Base-by-base conservation (phyloP, 352 stramenopile genomes). In the Phytophthora colocasiae region DNA sequence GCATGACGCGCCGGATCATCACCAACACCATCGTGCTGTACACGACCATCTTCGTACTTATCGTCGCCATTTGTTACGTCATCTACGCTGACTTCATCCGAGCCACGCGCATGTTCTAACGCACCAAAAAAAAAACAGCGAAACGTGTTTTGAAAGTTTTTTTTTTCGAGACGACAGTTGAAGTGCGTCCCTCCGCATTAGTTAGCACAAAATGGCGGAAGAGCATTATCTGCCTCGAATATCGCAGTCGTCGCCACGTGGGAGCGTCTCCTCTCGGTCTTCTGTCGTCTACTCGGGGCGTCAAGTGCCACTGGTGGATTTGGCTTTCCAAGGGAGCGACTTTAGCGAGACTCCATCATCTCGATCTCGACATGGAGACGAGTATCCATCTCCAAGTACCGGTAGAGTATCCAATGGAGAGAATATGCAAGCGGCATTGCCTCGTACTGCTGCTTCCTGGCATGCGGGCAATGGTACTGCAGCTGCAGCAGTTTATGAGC, bases 21-120 rank as follows among this genome's bases (percentile, higher is more conserved):
- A 92, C 83, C 51, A 91, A 94, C 73, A 87, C 71, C 5, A 88
- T 93, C 59, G 81, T 92, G 50, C 71, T 94, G 51, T 94, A 91
- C 69, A 91, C 81, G 41, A 82, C 86, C 36, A 93, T 95, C 55
- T 75, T 80, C 29, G 50, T 89, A 11, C 82, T 95, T 58, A 63
- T 91, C 17, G 71, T 71, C 15, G 74, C 81, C 6, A 95, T 95
- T 49, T 89, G 72, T 64, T 77, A 90, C 40, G 82, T 94, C 10
- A 69, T 92, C 40, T 94, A 94, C 66, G 79, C 81, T 50, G 81
- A 94, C 57, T 94, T 92, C 47, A 92, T 94, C 69, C 40, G 64
- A 19, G 29, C 68, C 53, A 66, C 68, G 17, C 68, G 52, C 38
- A 39, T 64, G 46, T 70, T 73, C n/a, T 73, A 69, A 63, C 4